These are phyloP conservation scores for Pseudognaphalium luteoalbum DNA, from an alignment of 129 eudicot species.

Conservation along the genomic window DNA sequence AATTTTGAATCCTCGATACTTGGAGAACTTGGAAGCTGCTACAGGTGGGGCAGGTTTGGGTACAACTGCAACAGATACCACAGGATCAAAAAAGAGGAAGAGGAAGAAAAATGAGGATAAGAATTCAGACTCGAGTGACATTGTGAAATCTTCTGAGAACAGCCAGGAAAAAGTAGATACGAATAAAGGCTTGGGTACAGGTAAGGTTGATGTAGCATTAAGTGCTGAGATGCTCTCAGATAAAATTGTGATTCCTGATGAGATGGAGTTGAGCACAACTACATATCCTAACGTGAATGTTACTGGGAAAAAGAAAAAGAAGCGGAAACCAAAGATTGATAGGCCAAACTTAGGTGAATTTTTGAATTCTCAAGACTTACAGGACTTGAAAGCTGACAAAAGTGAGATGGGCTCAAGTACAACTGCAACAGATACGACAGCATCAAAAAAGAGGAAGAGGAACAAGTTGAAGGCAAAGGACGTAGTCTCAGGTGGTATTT, in stretches of 20 bases:
- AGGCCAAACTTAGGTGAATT: constrained; percentile 5
- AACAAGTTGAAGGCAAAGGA: constrained; percentile 16
- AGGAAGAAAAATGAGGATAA: constrained; percentile 6
- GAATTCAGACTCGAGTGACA: not conserved
- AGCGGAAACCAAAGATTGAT: not conserved
- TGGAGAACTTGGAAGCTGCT: constrained; percentile 9
- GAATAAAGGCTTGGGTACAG: not conserved
- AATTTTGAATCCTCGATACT: not conserved
- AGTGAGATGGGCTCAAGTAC: constrained; percentile 9
- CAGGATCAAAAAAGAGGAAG: not conserved
- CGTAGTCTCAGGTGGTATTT: not conserved
- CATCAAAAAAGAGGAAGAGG: constrained; percentile 15
- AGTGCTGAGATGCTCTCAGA: constrained; percentile 6
- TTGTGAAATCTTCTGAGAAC: not conserved
- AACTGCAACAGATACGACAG: not conserved
- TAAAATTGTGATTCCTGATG: constrained; percentile 16
- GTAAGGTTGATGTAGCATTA: not conserved
- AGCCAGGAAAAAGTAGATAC: not conserved
- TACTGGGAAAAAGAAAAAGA: constrained; percentile 13
- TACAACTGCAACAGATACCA: constrained; percentile 5
- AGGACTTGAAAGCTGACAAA: constrained; percentile 7
- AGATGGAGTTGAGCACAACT: not conserved
- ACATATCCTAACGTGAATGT: constrained; percentile 12
- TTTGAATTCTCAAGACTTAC: not conserved
- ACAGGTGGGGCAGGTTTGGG: constrained; percentile 18